Evolutionary conservation across 2,329 filamentous ascomycete genomes (phyloP), one percentile per base, ranked within the genome.

Genomic region (Sarocladiaceae sp.): DNA sequence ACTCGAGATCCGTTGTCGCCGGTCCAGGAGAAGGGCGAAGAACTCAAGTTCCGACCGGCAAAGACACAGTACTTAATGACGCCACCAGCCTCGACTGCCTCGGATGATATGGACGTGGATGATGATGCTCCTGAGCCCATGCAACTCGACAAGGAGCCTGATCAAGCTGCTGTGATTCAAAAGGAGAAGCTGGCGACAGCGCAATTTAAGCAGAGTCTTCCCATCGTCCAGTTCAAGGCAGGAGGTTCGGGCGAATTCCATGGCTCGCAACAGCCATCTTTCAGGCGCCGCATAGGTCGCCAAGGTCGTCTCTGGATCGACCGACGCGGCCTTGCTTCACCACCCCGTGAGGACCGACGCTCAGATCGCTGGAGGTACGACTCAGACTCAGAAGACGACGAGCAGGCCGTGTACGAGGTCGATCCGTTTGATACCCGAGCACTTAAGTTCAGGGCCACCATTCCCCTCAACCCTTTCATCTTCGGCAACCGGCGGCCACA

Each of bases 251-350:
- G 65, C 23, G 66, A 70, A 45, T 65, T 49, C 57, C 62, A 55
- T 52, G 64, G 53, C 57, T 60, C 51, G 54, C 66, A 51, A 57
- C 69, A 70, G 46, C 83, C 85, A 45, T 82, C 83, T 13, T 96
- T 86, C 70, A 82, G 91, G 52, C 81, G 89, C 51, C 83, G 93
- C 47, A 81, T 89, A 45, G 91, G 91, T 44, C 84, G 91, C 53
- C 75, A 90, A 50, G 88, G 89, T 50, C 82, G 91, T 31, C 64
- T 95, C 53, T 88, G 89, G 77, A 88, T 97, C 53, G 93, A 97
- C 65, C 83, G 89, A 54, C 82, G 86, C 53, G 82, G 83, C 45
- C 69, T 88, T 58, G 49, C 62, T 33, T 74, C 69, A 43, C 67
- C 69, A 47, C 68, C 63, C n/a, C 40, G 29, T 11, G 57, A 64